Evolutionary conservation across 116 monocot genomes (phyloP), one percentile per base, ranked within the genome.

Genomic region (Thalassia testudinum): DNA sequence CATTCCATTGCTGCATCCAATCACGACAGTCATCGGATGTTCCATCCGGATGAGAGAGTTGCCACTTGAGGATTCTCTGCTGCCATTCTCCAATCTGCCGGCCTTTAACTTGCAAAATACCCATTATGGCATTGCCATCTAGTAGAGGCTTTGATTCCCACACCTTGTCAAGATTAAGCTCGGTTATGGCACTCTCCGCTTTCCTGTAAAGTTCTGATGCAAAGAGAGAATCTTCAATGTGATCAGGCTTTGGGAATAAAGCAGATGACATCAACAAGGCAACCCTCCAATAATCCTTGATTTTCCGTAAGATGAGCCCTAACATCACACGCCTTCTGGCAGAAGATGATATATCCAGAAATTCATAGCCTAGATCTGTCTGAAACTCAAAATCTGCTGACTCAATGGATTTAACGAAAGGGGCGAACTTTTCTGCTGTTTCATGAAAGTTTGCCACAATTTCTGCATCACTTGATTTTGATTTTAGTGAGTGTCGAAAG

Each of bases 241-340:
- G 4, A 15, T n/a, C 15, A 45, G 45, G 45, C 21, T 21, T 48
- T 15, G 50, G 71, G 43, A 77, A 66, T 53, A 88, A 50, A 15
- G 88, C 50, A 65, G 78, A 64, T 37, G 85, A 88, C 21, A 81
- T 52, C 54, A 88, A 47, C 69, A 95, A 68, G n/a, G 79, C 81
- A 57, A 77, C 82, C 52, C 79, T 77, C 95, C 95, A 95, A 57
- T 66, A 88, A 37, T 79, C 74, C 71, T 88, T 95, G 47, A 85
- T 81, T 63, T 95, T 71, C 7, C 82, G 65, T 21, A 95, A 65
- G 27, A 88, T 63, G 50, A 95, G 58, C 43, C 88, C 95, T 72
- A 81, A 72, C 57, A 79, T 75, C 56, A 95, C 78, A 48, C 95
- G 66, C 48, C 50, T 78, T 56, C 49, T 70, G 1, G 74, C 71